Evolutionary conservation across 352 stramenopile genomes (phyloP).

Genomic region (Phytophthora pseudosyringae): DNA sequence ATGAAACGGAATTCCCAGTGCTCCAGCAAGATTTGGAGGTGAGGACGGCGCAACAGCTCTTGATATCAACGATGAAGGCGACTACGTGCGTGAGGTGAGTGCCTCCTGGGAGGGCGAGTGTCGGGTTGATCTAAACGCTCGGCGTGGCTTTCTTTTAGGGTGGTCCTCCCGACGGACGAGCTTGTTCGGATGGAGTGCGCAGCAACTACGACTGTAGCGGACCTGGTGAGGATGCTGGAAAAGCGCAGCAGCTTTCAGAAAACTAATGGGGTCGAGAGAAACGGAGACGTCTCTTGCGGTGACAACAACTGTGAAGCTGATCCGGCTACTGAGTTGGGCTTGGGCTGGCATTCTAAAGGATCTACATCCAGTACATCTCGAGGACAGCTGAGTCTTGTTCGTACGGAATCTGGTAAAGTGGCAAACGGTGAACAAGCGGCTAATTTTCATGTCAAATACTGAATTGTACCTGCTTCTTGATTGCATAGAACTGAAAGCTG

Average conservation of each 20-base stretch:
- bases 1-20: slow-evolving; percentile 27
- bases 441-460: slow-evolving; percentile 7
- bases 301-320: slow-evolving; percentile 30
- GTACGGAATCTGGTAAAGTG: slow-evolving; percentile 24
- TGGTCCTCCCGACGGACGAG: slow-evolving; percentile 46
- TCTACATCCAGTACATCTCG: neutral
- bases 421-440: neutral
- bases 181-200: slow-evolving; percentile 43
- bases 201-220: slow-evolving; percentile 33
- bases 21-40: slow-evolving; percentile 18
- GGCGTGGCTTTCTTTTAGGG: slow-evolving; percentile 21
- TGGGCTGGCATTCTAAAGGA: slow-evolving; percentile 13
- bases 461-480: slow-evolving; percentile 3
- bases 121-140: neutral
- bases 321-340: slow-evolving; percentile 18
- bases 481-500: slow-evolving; percentile 20
- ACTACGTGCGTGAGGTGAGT: slow-evolving; percentile 40
- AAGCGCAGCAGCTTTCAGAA: slow-evolving; percentile 21
- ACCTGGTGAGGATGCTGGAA: slow-evolving; percentile 23
- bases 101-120: neutral
- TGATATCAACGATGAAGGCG: slow-evolving; percentile 27
- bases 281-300: neutral
- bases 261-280: slow-evolving; percentile 13
- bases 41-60: neutral
- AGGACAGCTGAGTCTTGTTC: slow-evolving; percentile 32